Evolutionary conservation across 257 asterid genomes (phyloP), one percentile per base, ranked within the genome.

Genomic region (Fraxinus excelsior): DNA sequence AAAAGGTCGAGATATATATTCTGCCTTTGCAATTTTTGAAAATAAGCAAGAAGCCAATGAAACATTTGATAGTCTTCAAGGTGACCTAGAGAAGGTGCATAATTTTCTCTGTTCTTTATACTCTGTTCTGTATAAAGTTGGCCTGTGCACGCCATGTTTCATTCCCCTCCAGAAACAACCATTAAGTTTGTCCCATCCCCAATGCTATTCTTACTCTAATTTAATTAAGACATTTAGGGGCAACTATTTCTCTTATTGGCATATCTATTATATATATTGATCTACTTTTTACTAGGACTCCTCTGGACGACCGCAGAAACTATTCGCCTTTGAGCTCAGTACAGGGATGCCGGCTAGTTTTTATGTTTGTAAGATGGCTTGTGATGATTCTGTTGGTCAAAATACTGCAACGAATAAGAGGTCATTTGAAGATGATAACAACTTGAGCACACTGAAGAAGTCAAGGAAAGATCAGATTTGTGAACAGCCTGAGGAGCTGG

Each of bases 31-130:
- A 56, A 82, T 82, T 73, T 96, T 90, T 85, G 82, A 82, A 82
- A 86, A 76, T 85, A 84, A 80, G 80, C 88, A 86, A 76, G 96
- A 86, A 80, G 97, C 98, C 73, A 74, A 75, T 70, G 86, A 85
- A 86, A 87, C 96, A 34, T 96, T 89, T 78, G 82, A 85, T 37
- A 76, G 77, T 72, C 87, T 96, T 76, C 90, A 89, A 62, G 99
- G 97, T 51, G 73, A 71, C 74, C 70, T 72, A 62, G 93, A 83
- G 29, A 88, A 91, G 96, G 99, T 92, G 71, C 68, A 75, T 72
- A 13, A 42, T 25, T 26, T 68, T 68, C 67, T 51, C 38, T 38
- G 28, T 29, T 73, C 12, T 0, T 40, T 18, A 19, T 44, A 62
- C 11, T 44, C 23, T 73, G 23, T 26, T 25, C 46, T 58, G 32